These are phyloP conservation scores for Fusarium setosum DNA, from an alignment of 2,329 filamentous ascomycete species.

Conservation along the genomic window DNA sequence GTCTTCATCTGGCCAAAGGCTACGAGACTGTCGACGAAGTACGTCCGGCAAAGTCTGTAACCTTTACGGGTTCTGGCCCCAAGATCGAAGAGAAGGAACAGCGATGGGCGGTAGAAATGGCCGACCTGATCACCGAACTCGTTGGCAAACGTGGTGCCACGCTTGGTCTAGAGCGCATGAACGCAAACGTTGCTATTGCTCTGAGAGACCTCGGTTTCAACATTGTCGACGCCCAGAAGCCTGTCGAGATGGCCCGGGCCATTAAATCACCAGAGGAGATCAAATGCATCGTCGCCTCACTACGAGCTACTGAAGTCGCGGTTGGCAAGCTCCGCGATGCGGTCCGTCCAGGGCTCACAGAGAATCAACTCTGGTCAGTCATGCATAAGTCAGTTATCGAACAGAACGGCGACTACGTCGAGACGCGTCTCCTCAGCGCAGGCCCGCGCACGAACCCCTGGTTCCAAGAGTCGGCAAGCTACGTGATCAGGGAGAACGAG, in stretches of 20 bases:
- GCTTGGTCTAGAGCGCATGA: slow-evolving; percentile 7
- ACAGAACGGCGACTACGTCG: slow-evolving; percentile 4
- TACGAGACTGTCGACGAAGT: slow-evolving; percentile 7
- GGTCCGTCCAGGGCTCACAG: not conserved
- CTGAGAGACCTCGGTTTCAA: not conserved
- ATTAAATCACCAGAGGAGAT: slow-evolving; percentile 1
- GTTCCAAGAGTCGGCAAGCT: slow-evolving; percentile 13
- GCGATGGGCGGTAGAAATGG: not conserved
- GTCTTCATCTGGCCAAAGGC: not conserved
- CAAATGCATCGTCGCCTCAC: not conserved
- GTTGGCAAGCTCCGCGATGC: slow-evolving; percentile 1
- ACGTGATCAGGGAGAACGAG: slow-evolving; percentile 5
- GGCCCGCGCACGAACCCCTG: not conserved
- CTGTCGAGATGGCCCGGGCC: not conserved
- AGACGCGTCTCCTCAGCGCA: slow-evolving; percentile 1
- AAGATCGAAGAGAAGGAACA: not conserved
- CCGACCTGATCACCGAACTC: not conserved
- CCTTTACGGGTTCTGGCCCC: not conserved
- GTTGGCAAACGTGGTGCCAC: not conserved
- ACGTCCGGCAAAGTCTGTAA: not conserved
- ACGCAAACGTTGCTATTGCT: slow-evolving; percentile 1
- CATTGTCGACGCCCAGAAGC: slow-evolving; percentile 1
- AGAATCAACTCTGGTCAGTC: slow-evolving; percentile 9
- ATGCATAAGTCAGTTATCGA: slow-evolving; percentile 12
- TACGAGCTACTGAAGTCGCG: not conserved